Evolutionary conservation across 2,329 filamentous ascomycete genomes (phyloP).

Genomic region (Neodidymelliopsis sp.): DNA sequence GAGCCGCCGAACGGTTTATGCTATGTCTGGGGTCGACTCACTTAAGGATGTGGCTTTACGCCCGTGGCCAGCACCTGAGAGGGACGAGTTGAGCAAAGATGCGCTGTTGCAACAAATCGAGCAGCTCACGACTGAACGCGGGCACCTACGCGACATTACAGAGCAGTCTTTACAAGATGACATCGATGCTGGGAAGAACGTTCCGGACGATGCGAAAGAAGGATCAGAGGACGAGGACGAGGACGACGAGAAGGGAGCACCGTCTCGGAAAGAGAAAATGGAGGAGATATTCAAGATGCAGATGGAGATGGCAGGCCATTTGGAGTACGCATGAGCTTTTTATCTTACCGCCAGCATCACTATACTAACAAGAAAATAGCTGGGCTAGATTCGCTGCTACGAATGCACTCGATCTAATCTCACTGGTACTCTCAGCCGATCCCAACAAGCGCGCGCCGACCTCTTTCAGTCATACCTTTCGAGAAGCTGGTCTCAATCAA

Average conservation of each 20-base stretch:
- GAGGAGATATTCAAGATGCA: constrained; percentile 52
- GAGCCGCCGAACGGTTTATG: constrained; percentile 1
- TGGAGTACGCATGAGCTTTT: constrained; percentile 58
- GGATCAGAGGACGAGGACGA: constrained; percentile 58
- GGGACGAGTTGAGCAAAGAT: constrained; percentile 59
- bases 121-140: constrained; percentile 79
- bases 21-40: constrained; percentile 37
- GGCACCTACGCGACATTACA: constrained; percentile 81
- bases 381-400: constrained; percentile 41
- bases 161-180: constrained; percentile 76
- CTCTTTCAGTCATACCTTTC: constrained; percentile 40
- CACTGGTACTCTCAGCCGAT: constrained; percentile 42
- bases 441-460: constrained; percentile 34
- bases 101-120: constrained; percentile 74
- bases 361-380: constrained; percentile 29
- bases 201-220: constrained; percentile 50
- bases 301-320: constrained; percentile 51
- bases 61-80: constrained; percentile 64
- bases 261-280: constrained; percentile 41
- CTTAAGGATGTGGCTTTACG: constrained; percentile 64
- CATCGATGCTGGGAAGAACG: constrained; percentile 59
- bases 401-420: constrained; percentile 44
- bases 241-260: constrained; percentile 48
- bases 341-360: too few relatives aligned
- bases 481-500: constrained; percentile 30